Conservation (phyloP, 1,284 basidiomycete genomes). For the Porogramme epimiltina region DNA sequence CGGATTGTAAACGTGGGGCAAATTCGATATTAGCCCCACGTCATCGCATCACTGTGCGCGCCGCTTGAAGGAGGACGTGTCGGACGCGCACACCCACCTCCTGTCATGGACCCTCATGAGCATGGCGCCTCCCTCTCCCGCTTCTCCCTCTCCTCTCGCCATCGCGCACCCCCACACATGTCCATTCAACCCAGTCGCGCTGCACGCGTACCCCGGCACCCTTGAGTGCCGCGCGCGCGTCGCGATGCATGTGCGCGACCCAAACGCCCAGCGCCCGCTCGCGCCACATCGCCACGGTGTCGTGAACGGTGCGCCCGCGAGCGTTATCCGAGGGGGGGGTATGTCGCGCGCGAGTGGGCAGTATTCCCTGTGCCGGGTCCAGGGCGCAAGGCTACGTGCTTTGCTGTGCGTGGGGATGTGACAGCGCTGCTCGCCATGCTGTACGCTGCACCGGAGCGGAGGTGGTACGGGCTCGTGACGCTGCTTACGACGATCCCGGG, state of each 20-base stretch:
- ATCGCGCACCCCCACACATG: conserved; percentile 3
- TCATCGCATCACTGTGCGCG: not conserved
- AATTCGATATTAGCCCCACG: too few relatives aligned
- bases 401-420: conserved; percentile 20
- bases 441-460: conserved; percentile 20
- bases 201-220: conserved; percentile 16
- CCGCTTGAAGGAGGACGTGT: not conserved
- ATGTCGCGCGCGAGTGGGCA: conserved; percentile 22
- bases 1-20: too few relatives aligned
- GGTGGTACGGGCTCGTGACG: conserved; percentile 22
- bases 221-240: conserved; percentile 18
- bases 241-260: conserved; percentile 22
- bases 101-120: conserved; percentile 23
- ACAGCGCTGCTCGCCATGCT: conserved; percentile 20
- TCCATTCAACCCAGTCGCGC: conserved; percentile 11
- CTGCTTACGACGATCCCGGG: conserved; percentile 21
- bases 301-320: conserved; percentile 23
- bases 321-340: conserved; percentile 17
- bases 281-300: conserved; percentile 20
- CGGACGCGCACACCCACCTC: conserved; percentile 20
- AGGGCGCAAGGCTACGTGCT: conserved; percentile 4
- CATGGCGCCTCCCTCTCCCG: conserved; percentile 13
- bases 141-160: conserved; percentile 19
- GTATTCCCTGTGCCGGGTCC: conserved; percentile 15
- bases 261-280: conserved; percentile 22